Base-by-base conservation (phyloP, 169 alveolate genomes). In the Plasmodium inui region DNA sequence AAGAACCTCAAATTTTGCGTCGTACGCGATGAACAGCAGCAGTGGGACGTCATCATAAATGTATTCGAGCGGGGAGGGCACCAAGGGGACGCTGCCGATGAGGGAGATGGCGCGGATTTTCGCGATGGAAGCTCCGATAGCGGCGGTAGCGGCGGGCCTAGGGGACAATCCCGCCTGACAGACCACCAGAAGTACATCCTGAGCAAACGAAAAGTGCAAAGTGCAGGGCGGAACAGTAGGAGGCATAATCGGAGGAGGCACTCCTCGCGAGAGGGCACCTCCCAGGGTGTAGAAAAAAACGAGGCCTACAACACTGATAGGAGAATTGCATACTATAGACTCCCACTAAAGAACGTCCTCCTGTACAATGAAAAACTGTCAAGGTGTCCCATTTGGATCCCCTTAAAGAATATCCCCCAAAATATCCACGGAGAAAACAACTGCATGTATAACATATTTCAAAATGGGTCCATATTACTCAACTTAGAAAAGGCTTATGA, bases 371-470 rank as follows among this genome's bases (percentile, higher is more conserved):
- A 96, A 76, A 96, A 95, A 92, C 91, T 92, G 39, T 96, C 98
- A 30, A 83, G 97, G 34, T 92, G 97, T 22, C 98, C 98, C 41
- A 92, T 96, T 17, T 97, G 98, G 98, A 74, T 97, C n/a, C 98
- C 98, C 37, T 81, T 97, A 86, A 94, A 93, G 70, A 95, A 96
- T 76, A 95, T 93, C 89, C 95, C 96, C 7, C 90, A 79, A 61
- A 91, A 93, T 80, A 86, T 85, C 10, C 89, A 92, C 70, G 53
- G 61, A 9, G 90, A 80, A 32, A 92, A 76, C 17, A 88, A 94
- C 44, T 93, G 96, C 67, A 93, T 96, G 82, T 95, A 95, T 72
- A 93, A 95, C 84, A 83, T 92, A 17, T 83, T 96, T 61, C 97
- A 96, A 73, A 96, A 96, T 83, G 95, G 97, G 30, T 92, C 95